phyloP scores from a whole-genome alignment of 108 stramenopile species.

The Discostella stelligeroides region DNA sequence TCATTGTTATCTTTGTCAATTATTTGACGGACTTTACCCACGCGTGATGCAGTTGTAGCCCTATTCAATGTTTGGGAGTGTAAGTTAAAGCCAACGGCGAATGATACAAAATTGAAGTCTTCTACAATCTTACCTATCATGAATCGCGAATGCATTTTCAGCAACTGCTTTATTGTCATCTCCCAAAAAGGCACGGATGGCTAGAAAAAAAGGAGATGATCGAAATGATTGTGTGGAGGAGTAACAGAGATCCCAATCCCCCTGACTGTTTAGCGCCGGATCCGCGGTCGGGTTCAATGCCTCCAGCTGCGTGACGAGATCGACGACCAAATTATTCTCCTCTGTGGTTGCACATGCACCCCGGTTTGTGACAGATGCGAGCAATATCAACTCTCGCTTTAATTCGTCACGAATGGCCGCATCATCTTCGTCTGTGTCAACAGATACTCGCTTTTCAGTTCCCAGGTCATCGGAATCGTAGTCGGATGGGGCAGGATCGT shows the following conservation, averaged over 20 bases:
- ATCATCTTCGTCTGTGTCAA: slow-evolving; percentile 77
- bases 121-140: slow-evolving; percentile 43
- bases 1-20: slow-evolving; percentile 47
- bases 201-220: slow-evolving; percentile 79
- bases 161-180: slow-evolving; percentile 68
- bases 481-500: slow-evolving; percentile 47
- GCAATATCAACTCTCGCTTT: slow-evolving; percentile 78
- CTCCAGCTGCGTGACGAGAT: slow-evolving; percentile 80
- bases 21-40: slow-evolving; percentile 81
- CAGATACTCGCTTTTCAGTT: slow-evolving; percentile 53
- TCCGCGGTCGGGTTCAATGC: slow-evolving; percentile 82
- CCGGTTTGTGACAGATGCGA: slow-evolving; percentile 78
- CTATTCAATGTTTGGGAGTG: background rate
- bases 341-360: slow-evolving; percentile 70
- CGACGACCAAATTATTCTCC: slow-evolving; percentile 71
- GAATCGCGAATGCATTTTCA: slow-evolving; percentile 75
- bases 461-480: slow-evolving; percentile 53
- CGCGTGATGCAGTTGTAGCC: slow-evolving; percentile 68
- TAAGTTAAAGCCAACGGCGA: background rate
- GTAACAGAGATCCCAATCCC: slow-evolving; percentile 84
- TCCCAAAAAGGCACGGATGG: slow-evolving; percentile 61
- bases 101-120: background rate
- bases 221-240: slow-evolving; percentile 84
- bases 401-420: slow-evolving; percentile 72
- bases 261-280: slow-evolving; percentile 68